phyloP scores from a whole-genome alignment of 306 rosid genomes.

The Vachellia collinsii region DNA sequence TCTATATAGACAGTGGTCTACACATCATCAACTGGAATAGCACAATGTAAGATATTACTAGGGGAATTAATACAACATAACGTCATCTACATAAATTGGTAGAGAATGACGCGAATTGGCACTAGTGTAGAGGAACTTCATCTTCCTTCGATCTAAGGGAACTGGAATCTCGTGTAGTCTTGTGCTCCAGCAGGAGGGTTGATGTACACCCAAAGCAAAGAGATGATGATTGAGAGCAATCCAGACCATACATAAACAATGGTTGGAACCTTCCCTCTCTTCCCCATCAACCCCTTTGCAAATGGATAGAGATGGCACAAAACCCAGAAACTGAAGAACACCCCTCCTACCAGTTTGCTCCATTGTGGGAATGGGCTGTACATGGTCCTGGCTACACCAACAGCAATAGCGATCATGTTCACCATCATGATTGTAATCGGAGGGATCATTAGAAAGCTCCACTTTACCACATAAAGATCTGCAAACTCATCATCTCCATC shows the following conservation, averaged over 20 bases:
- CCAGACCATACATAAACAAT: slow-evolving; percentile 88
- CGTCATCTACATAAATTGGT: neutral
- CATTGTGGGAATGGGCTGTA: slow-evolving; percentile 85
- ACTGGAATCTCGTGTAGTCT: slow-evolving; percentile 66
- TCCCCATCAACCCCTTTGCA: slow-evolving; percentile 84
- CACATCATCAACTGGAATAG: neutral
- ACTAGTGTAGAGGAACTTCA: slow-evolving; percentile 29
- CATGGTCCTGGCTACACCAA: slow-evolving; percentile 72
- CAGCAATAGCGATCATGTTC: slow-evolving; percentile 76
- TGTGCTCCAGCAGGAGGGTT: slow-evolving; percentile 69
- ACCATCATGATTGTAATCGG: slow-evolving; percentile 88
- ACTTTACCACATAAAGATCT: slow-evolving; percentile 73
- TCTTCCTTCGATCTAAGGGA: slow-evolving; percentile 48
- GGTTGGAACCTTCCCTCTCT: slow-evolving; percentile 79
- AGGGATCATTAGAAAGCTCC: slow-evolving; percentile 92
- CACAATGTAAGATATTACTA: neutral
- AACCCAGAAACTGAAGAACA: slow-evolving; percentile 91
- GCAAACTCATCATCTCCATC: slow-evolving; percentile 84
- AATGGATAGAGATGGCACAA: slow-evolving; percentile 82
- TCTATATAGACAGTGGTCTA: neutral
- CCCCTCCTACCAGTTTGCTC: slow-evolving; percentile 85
- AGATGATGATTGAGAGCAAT: slow-evolving; percentile 71
- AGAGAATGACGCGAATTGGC: neutral
- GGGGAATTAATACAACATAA: slow-evolving; percentile 32
- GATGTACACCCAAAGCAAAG: slow-evolving; percentile 85